phyloP scores from a whole-genome alignment of 345 rosid genomes.

The Rhizophora mangle region DNA sequence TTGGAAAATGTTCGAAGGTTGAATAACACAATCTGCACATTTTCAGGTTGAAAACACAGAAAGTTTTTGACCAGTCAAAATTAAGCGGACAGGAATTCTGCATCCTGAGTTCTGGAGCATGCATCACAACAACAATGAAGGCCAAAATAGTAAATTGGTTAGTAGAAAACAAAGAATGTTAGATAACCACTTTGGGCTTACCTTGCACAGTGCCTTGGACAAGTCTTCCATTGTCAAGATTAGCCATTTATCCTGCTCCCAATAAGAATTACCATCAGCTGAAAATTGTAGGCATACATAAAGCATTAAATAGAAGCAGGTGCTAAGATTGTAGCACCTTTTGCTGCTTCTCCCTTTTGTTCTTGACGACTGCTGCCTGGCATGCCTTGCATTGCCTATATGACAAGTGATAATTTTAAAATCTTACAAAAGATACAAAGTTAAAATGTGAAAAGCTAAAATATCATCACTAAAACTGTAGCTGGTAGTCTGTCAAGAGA shows the following conservation, averaged over 20 bases:
- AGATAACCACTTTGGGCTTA: slow-evolving; percentile 24
- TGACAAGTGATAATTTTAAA: neutral
- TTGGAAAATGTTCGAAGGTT: no score
- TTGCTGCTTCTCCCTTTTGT: slow-evolving; percentile 88
- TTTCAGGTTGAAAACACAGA: no score
- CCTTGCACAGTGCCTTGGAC: slow-evolving; percentile 83
- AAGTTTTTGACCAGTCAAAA: no score
- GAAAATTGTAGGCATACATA: neutral
- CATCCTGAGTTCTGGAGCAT: no score
- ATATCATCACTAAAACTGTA: neutral
- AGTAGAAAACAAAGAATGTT: neutral
- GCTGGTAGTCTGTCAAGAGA: neutral
- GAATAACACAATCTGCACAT: no score
- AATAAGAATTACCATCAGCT: slow-evolving; percentile 17
- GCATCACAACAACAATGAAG: neutral
- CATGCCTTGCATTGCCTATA: slow-evolving; percentile 94
- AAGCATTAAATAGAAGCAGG: neutral
- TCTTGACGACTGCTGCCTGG: slow-evolving; percentile 74
- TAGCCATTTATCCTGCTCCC: slow-evolving; percentile 75
- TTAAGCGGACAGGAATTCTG: no score
- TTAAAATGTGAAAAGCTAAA: neutral
- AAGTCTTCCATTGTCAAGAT: slow-evolving; percentile 92
- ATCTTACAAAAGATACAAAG: neutral
- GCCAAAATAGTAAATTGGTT: neutral
- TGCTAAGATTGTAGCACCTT: slow-evolving; percentile 43